A percentile compares a stretch with the other conserved stretches of the same genome.
phyloP scores from a whole-genome alignment of 495 filamentous ascomycete species.

The Annulohypoxylon nitens region DNA sequence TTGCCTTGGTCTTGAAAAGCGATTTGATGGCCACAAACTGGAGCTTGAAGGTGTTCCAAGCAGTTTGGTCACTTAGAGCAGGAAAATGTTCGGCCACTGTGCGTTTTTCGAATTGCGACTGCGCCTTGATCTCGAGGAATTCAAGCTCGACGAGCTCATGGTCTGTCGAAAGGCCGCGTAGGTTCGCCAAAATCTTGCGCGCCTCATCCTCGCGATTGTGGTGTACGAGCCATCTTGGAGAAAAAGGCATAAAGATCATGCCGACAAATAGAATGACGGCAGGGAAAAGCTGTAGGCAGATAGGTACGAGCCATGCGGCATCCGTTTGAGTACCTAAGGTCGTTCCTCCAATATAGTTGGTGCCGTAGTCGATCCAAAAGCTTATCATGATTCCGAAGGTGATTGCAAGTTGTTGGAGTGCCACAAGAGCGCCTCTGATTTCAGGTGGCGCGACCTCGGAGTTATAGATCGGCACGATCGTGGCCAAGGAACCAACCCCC shows the following conservation, averaged over 20 bases:
- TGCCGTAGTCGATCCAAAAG: constrained; percentile 87
- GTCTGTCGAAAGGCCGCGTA: constrained; percentile 71
- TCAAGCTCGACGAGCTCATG: constrained; percentile 79
- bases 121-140: constrained; percentile 85
- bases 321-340: constrained; percentile 70
- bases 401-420: constrained; percentile 83
- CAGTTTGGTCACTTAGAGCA: constrained; percentile 68
- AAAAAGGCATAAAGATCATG: constrained; percentile 87
- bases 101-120: constrained; percentile 83
- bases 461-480: constrained; percentile 78
- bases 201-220: constrained; percentile 80
- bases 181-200: constrained; percentile 71
- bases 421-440: constrained; percentile 77
- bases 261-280: constrained; percentile 72
- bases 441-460: constrained; percentile 73
- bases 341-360: constrained; percentile 83
- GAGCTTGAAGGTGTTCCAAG: constrained; percentile 73
- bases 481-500: constrained; percentile 77
- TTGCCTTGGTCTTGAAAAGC: constrained; percentile 77
- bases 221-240: constrained; percentile 83
- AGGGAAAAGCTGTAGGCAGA: constrained; percentile 72
- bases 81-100: constrained; percentile 79
- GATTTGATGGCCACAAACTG: constrained; percentile 79
- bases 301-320: constrained; percentile 76
- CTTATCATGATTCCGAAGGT: constrained; percentile 85